These are phyloP conservation scores for Fusarium aywerte DNA, from an alignment of 2,329 filamentous ascomycete species.

Conservation along the genomic window DNA sequence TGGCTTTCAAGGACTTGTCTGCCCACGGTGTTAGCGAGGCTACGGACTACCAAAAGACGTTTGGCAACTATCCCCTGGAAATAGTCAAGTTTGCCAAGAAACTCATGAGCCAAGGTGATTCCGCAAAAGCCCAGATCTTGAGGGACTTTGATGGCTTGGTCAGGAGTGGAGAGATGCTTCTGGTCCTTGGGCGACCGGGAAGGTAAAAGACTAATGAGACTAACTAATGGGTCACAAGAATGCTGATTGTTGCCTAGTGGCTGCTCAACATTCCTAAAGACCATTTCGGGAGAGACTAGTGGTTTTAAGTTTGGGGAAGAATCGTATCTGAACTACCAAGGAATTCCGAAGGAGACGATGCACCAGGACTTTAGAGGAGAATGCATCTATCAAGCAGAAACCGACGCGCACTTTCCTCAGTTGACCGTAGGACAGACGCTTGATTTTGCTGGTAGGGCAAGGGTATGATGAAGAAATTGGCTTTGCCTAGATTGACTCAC, in stretches of 20 bases:
- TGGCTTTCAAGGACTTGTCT: neutral
- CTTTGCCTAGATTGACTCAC: neutral
- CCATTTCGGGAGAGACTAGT: slow-evolving; percentile 80
- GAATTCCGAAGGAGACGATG: slow-evolving; percentile 47
- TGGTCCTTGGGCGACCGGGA: slow-evolving; percentile 75
- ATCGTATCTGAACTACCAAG: slow-evolving; percentile 83
- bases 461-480: neutral
- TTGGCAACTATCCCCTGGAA: neutral
- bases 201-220: neutral
- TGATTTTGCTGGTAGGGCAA: slow-evolving; percentile 63
- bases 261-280: slow-evolving; percentile 85
- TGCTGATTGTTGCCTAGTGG: slow-evolving; percentile 55
- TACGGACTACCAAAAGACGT: neutral
- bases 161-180: slow-evolving; percentile 75
- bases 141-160: slow-evolving; percentile 73
- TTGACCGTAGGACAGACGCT: slow-evolving; percentile 80
- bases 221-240: neutral
- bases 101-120: neutral
- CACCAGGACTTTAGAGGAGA: slow-evolving; percentile 67
- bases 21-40: neutral
- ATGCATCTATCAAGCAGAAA: slow-evolving; percentile 84
- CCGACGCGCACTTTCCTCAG: slow-evolving; percentile 80
- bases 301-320: slow-evolving; percentile 76
- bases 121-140: slow-evolving; percentile 58
- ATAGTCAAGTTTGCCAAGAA: neutral